phyloP scores from a whole-genome alignment of 1,284 basidiomycete species.

The Phlebopus sp. region DNA sequence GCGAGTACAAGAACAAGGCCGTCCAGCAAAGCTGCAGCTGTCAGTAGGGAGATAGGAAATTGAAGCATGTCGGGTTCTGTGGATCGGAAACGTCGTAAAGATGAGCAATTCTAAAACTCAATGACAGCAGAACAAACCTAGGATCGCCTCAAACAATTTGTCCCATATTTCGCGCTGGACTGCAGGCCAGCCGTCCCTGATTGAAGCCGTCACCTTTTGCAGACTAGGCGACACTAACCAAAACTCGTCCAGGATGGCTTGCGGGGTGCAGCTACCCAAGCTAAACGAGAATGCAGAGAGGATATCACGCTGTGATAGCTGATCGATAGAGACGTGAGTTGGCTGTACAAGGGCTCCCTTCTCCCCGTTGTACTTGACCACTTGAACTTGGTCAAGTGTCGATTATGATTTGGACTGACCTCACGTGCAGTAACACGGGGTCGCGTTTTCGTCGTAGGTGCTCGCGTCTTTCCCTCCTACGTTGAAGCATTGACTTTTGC shows the following conservation, averaged over 20 bases:
- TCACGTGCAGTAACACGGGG: too few species aligned
- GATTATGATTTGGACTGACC: too few species aligned
- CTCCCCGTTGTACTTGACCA: too few species aligned
- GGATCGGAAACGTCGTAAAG: not conserved
- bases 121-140: conserved; percentile 34
- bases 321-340: conserved; percentile 4
- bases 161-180: conserved; percentile 49
- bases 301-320: conserved; percentile 58
- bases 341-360: not conserved
- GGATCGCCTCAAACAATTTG: conserved; percentile 42
- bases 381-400: too few species aligned
- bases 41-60: conserved; percentile 51
- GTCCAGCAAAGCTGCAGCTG: conserved; percentile 46
- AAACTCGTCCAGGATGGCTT: conserved; percentile 54
- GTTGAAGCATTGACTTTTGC: too few species aligned
- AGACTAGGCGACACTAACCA: conserved; percentile 53
- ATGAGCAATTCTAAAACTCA: not conserved
- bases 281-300: conserved; percentile 46
- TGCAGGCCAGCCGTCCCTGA: conserved; percentile 41
- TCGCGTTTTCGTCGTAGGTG: too few species aligned
- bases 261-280: conserved; percentile 53
- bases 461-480: too few species aligned
- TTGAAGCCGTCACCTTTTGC: conserved; percentile 33
- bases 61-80: conserved; percentile 50
- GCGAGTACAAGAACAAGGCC: conserved; percentile 40